Base-by-base conservation (phyloP, 371 early-diverging fungal species). In the Mucor irregularis region DNA sequence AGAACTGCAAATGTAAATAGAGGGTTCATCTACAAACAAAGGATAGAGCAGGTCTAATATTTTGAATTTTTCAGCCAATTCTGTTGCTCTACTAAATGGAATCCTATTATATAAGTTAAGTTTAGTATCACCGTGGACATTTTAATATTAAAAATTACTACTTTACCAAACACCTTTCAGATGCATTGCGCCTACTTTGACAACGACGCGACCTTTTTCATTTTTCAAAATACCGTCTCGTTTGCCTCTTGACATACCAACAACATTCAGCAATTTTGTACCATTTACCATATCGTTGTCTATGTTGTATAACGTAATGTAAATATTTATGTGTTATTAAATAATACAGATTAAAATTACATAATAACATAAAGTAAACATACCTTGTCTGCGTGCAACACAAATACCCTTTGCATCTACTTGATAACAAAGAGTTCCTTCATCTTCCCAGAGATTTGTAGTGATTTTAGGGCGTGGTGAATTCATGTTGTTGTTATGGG, bases 201-300 rank as follows among this genome's bases (percentile, higher is more conserved):
- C 88, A 6, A 92, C 93, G 17, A 84, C 82, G 43, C 93, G 79
- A 16, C 88, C 91, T 60, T 86, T 87, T 62, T 92, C 93, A 54
- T 89, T 89, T 70, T 92, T 92, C 28, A 92, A 76, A 45, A 92
- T 91, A 16, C 90, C 89, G 59, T 92, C 93, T n/a, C 93, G 81
- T 67, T 89, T 90, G 49, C 93, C 93, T 17, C 93, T 85, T 48
- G 93, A 87, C 92, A 92, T 91, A 47, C 89, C 89, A 25, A 85
- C 88, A 10, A 92, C 90, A 55, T 92, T 92, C 8, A 91, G 71
- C 19, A 92, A 74, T 60, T 92, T 92, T 24, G 93, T 92, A n/a
- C 93, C 91, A 62, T 92, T 91, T 37, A 91, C 82, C 88, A 89
- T 89, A 59, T 90, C 82, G 58, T 90, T 89, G 61, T 92, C 91